Evolutionary conservation across 768 basidiomycete genomes (phyloP), one percentile per base, ranked within the genome.

Genomic region (Pulveroboletus sp.): DNA sequence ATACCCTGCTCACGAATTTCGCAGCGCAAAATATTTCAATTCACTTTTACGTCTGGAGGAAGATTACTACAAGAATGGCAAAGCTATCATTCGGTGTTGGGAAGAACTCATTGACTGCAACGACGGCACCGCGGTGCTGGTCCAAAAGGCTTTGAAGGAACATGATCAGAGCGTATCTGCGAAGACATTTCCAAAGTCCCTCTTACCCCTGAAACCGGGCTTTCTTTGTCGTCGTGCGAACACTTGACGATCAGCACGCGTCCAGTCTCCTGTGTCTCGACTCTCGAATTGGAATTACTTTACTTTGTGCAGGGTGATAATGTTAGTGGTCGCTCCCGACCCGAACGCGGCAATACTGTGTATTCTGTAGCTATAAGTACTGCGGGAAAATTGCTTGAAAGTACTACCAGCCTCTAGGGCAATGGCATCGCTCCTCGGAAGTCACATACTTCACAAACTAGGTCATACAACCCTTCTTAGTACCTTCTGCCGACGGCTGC

Each of bases 41-140:
- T 62, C 53, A 13, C 63, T 86, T 26, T 73, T 85, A 26, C 73
- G 74, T 45, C 71, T 84, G 16, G 80, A 83, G 56, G 72, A 74
- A 45, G 74, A 76, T 45, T 85, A 83, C 54, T 69, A 76, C 31
- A 63, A 51, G 22, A 68, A 71, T 45, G 70, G 76, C 49, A 67
- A 69, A 36, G 65, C 71, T 26, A 64, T 80, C 30, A 60, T 71
- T 41, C 55, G 60, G 40, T 67, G 65, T 17, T 67, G 76, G 52
- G 76, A 77, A 32, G 74, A 75, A 16, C 63, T 77, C 47, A 64
- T 68, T 43, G 71, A 75, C 49, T 62, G 65, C 31, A 72, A 70
- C 35, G 65, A 73, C 32, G 67, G 71, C 31, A 56, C 74, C 19
- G 58, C 65, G 23, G 56, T 57, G 22, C 61, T 68, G 30, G 58